phyloP scores from a whole-genome alignment of 2,329 filamentous ascomycete genomes.

The Fonsecaea multimorphosa region DNA sequence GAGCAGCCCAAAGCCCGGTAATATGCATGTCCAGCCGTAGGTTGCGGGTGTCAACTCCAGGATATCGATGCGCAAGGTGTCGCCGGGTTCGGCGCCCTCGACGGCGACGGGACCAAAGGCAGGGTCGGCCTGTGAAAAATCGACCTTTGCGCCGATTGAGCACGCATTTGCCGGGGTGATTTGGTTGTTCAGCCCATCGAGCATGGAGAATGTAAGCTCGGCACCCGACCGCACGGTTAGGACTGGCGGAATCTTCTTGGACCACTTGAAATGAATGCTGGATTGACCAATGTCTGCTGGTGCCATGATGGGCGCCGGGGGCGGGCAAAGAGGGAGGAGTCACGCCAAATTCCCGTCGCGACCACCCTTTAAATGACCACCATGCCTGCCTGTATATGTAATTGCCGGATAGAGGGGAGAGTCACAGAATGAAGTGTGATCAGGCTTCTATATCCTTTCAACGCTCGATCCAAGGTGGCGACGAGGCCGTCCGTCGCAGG shows the following conservation, averaged over 20 bases:
- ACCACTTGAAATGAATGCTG: constrained; percentile 60
- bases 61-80: constrained; percentile 60
- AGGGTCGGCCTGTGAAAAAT: constrained; percentile 47
- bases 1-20: constrained; percentile 59
- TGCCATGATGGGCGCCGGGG: too few relatives aligned
- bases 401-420: too few relatives aligned
- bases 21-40: constrained; percentile 62
- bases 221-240: constrained; percentile 57
- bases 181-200: constrained; percentile 48
- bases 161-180: constrained; percentile 33
- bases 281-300: too few relatives aligned
- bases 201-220: constrained; percentile 54
- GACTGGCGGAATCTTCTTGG: constrained; percentile 52
- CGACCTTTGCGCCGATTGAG: neutral
- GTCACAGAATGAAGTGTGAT: too few relatives aligned
- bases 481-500: too few relatives aligned
- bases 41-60: constrained; percentile 53
- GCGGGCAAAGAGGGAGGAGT: too few relatives aligned
- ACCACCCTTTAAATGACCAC: too few relatives aligned
- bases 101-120: constrained; percentile 60
- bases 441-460: too few relatives aligned
- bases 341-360: too few relatives aligned
- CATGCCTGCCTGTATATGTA: too few relatives aligned
- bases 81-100: constrained; percentile 57
- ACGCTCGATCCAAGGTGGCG: too few relatives aligned